Base-by-base conservation (phyloP, 2,329 filamentous ascomycete genomes). In the Verticillium zaregamsianum region DNA sequence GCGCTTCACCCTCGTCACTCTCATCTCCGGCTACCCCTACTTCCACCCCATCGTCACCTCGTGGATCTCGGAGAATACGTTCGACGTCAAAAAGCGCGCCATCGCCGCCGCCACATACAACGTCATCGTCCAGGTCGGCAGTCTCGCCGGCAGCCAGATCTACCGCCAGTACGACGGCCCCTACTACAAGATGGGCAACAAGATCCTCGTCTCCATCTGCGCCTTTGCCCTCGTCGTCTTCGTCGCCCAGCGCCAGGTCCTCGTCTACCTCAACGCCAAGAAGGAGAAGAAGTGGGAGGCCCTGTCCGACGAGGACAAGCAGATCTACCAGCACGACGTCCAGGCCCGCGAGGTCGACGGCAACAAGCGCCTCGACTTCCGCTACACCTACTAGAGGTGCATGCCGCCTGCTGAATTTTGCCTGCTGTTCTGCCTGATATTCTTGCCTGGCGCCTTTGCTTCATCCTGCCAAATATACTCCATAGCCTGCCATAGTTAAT, bases 101-200 rank as follows among this genome's bases (percentile, higher is more conserved):
- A 74, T 82, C 32, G 75, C 80, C 0, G 79, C 80, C 1, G 78
- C 79, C 0, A 79, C 78, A 1, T 81, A 81, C 68, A 81, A 80
- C 64, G 77, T 81, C 1, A 76, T 80, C 31, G 78, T 81, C 0
- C 79, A 81, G 63, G 68, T 81, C 23, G 79, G 79, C 28, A 77
- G 75, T 17, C 70, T 81, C 11, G 70, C 76, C 33, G 72, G 76
- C 15, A 73, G 69, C 52, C 77, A 85, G 65, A 82, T 85, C 62
- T 85, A 85, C 65, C 77, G 81, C 20, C 67, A 69, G 2, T 76
- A 79, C 61, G 85, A 87, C 61, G 76, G 77, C 6, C 84, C 85
- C 0, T 81, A 82, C 66, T 88, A 86, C 69, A 81, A 83, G 62
- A 77, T 68, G 3, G 85, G 85, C 9, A 88, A 88, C 72, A 82